These are phyloP conservation scores for Cryphonectria naterciae DNA, from an alignment of 2,329 filamentous ascomycete genomes.

Conservation along the genomic window DNA sequence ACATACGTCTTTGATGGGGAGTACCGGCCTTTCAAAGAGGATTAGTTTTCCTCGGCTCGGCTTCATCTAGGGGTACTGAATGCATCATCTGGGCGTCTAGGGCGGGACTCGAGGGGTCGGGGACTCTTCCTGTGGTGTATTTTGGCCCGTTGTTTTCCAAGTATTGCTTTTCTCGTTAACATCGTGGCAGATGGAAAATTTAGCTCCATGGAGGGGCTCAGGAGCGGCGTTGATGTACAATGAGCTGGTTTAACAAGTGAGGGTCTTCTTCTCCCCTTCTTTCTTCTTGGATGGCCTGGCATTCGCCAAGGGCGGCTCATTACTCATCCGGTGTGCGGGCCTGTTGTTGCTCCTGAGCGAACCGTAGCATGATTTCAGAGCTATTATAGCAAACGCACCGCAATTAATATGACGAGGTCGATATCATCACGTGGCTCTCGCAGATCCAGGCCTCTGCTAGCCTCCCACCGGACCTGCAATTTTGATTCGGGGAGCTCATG, in stretches of 20 bases:
- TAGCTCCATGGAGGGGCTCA: neutral
- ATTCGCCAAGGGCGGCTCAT: neutral
- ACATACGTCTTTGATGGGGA: conserved; percentile 33
- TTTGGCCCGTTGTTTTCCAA: neutral
- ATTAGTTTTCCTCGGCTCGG: neutral
- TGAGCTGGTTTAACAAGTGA: neutral
- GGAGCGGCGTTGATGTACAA: neutral
- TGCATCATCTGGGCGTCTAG: conserved; percentile 2
- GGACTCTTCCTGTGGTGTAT: neutral
- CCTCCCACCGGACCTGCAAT: too few relatives aligned
- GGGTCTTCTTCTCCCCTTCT: neutral
- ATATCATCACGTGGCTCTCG: neutral
- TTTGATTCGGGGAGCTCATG: too few relatives aligned
- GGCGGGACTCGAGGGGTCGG: neutral
- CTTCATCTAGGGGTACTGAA: neutral
- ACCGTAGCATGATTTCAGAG: neutral
- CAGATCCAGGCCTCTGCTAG: neutral
- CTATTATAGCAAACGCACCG: neutral
- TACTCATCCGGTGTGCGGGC: neutral
- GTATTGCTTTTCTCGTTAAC: neutral
- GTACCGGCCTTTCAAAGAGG: conserved; percentile 33
- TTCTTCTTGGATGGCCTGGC: neutral
- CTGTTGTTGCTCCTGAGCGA: neutral
- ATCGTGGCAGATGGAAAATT: neutral
- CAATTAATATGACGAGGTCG: neutral